phyloP scores from a whole-genome alignment of 2,329 filamentous ascomycete genomes.

The Colletotrichum euphorbiae region DNA sequence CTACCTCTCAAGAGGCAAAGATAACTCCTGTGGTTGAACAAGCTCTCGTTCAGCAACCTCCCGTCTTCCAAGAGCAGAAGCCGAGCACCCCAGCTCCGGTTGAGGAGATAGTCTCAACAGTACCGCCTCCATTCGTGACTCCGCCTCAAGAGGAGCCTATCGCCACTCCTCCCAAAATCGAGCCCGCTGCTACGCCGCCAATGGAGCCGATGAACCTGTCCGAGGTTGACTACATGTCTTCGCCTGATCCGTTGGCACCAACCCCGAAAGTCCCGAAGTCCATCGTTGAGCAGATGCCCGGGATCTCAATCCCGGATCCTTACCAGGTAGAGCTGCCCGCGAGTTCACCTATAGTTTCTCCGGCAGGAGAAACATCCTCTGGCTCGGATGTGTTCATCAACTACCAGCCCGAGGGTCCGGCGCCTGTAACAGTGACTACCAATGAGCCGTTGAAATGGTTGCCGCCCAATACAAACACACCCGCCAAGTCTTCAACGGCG shows the following conservation, averaged over 20 bases:
- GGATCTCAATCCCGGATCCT: conserved; percentile 40
- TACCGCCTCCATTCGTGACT: conserved; percentile 20
- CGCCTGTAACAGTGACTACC: conserved; percentile 51
- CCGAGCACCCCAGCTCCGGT: conserved; percentile 30
- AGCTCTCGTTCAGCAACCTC: conserved; percentile 32
- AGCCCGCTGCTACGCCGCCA: conserved; percentile 12
- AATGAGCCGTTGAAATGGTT: conserved; percentile 63
- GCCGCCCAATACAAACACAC: conserved; percentile 58
- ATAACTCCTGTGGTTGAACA: background rate
- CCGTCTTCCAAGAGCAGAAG: conserved; percentile 33
- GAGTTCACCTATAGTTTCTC: conserved; percentile 48
- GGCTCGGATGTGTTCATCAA: conserved; percentile 60
- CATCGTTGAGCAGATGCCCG: conserved; percentile 4
- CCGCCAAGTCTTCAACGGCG: conserved; percentile 32
- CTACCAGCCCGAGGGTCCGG: conserved; percentile 67
- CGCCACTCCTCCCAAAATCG: background rate
- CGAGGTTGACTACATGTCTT: background rate
- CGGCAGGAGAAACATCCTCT: conserved; percentile 37
- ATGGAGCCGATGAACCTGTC: background rate
- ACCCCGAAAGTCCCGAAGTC: conserved; percentile 29
- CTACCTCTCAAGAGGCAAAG: background rate
- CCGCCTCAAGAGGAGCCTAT: conserved; percentile 27
- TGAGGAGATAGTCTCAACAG: background rate
- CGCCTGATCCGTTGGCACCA: conserved; percentile 1
- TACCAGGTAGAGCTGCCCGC: conserved; percentile 43